These are phyloP conservation scores for Cutaneotrichosporon cavernicola DNA, from an alignment of 1,284 basidiomycete species.

Conservation along the genomic window DNA sequence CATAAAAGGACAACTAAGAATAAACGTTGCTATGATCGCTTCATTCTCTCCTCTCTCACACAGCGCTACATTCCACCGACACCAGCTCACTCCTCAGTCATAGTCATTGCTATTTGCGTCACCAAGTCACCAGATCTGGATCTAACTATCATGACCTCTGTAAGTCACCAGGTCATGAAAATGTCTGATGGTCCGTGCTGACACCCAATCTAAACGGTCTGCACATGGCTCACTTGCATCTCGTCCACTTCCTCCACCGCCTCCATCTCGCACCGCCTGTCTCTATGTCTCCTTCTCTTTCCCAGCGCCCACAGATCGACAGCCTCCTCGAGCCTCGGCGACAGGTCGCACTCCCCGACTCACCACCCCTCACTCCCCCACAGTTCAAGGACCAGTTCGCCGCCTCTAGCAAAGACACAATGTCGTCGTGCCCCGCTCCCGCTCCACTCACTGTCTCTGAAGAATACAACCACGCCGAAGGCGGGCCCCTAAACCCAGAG, in stretches of 20 bases:
- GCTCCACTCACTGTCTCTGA: background rate
- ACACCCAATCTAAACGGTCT: background rate
- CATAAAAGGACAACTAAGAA: no score
- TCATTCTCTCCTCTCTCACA: no score
- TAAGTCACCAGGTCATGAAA: background rate
- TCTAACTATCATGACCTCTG: background rate
- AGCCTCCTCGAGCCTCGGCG: conserved; percentile 6
- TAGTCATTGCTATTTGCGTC: no score
- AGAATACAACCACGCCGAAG: conserved; percentile 3
- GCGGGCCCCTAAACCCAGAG: conserved; percentile 24
- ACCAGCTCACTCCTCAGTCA: background rate
- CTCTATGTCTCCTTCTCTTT: background rate
- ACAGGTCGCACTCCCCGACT: conserved; percentile 15
- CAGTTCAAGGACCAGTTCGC: conserved; percentile 8
- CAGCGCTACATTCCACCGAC: no score
- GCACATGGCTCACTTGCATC: background rate
- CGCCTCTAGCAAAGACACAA: background rate
- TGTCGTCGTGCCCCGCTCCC: background rate
- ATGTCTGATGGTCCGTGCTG: background rate
- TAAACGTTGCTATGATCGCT: no score
- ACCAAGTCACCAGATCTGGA: background rate
- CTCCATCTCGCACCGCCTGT: background rate
- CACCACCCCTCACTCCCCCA: conserved; percentile 20
- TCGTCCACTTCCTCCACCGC: background rate
- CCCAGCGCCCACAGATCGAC: background rate